Evolutionary conservation across 2,329 filamentous ascomycete genomes (phyloP).

Genomic region (Hirsutella minnesotensis): DNA sequence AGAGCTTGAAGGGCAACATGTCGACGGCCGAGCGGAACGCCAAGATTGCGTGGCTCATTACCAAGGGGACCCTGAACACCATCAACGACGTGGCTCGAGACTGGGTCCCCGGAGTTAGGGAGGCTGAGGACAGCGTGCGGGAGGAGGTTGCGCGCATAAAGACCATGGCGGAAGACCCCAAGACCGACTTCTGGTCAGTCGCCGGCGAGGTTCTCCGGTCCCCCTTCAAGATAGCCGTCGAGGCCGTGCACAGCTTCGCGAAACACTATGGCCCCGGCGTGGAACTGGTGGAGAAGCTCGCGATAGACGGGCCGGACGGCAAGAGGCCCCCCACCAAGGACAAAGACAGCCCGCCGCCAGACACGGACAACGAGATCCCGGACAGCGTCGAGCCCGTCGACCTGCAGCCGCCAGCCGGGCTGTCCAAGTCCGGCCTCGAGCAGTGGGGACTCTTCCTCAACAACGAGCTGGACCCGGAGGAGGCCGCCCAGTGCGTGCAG

Average conservation of each 20-base stretch:
- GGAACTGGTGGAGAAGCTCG: no score
- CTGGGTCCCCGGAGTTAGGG: neutral
- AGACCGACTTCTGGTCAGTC: no score
- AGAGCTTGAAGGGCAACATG: neutral
- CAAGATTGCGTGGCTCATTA: neutral
- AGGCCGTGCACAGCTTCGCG: no score
- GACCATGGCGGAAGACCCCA: neutral
- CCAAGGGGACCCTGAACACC: neutral
- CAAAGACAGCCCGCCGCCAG: neutral
- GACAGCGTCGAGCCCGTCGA: neutral
- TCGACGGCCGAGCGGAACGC: neutral
- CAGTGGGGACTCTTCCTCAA: neutral
- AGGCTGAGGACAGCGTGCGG: neutral
- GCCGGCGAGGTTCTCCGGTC: no score
- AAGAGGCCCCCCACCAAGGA: no score
- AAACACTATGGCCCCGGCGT: no score
- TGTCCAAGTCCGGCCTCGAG: neutral
- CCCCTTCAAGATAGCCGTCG: no score
- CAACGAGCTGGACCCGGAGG: neutral
- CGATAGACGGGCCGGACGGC: no score
- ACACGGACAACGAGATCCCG: neutral
- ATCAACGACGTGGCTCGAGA: neutral
- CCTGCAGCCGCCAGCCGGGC: neutral
- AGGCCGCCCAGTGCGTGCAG: neutral
- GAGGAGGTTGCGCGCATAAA: neutral